Base-by-base conservation (phyloP, 345 rosid species). In the Firmiana major region DNA sequence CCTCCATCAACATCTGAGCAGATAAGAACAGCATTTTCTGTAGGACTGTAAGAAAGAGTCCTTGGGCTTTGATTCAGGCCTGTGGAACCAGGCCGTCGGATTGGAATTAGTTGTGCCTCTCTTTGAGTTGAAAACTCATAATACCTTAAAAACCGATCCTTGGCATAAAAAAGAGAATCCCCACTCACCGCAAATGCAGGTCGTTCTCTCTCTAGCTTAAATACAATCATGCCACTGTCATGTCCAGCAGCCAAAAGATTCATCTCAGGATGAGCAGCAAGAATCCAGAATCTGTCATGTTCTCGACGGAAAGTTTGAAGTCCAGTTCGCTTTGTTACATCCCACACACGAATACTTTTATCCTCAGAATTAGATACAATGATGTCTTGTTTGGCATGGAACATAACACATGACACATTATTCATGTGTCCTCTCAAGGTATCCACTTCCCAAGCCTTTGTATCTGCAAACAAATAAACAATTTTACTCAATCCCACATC, bases 391-490 rank as follows among this genome's bases (percentile, higher is more conserved):
- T 89, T 97, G 28, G 97, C 86, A 79, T 90, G 99, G 81, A 97
- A 97, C 98, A 97, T 87, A 38, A 96, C 98, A 58, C 97, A 88
- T 64, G 99, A 96, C 69, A 96, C 99, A 2, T 96, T 92, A 78
- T 93, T 93, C 94, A 86, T 91, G 83, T 96, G 99, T 36, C 99
- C 99, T 81, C 97, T 92, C 79, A 96, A 83, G 2, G 99, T 96
- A 86, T 93, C 99, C 73, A 93, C 99, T 83, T 96, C 99, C 99
- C 98, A 96, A 66, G 98, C 99, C 88, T 96, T 93, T 42, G 99
- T 96, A 67, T 96, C 99, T 96, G 97, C 82, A 81, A 86, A 26
- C 5, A 69, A 31, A 79, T 64, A 79, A 65, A 65, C 45, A 60
- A 49, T 38, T 38, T 60, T 45, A 24, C 13, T 59, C n/a, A 51